Evolutionary conservation across 768 basidiomycete genomes (phyloP).

Genomic region (Suillus decipiens): DNA sequence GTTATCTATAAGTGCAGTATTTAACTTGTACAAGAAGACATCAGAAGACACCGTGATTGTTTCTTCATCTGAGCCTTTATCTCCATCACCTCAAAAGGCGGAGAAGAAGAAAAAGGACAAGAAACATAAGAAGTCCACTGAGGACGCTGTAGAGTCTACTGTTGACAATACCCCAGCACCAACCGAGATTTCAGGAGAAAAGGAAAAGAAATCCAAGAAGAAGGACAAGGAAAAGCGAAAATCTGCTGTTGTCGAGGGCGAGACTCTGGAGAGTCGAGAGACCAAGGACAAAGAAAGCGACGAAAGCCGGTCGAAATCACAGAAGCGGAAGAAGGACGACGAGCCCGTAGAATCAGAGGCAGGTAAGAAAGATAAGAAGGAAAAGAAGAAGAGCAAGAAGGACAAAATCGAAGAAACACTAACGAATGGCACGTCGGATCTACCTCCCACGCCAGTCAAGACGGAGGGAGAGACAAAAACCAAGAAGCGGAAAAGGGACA

Average conservation of each 20-base stretch:
- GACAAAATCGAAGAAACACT: conserved; percentile 30
- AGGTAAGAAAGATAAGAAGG: conserved; percentile 12
- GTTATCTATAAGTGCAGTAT: background rate
- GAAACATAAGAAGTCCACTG: conserved; percentile 8
- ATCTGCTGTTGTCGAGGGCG: conserved; percentile 14
- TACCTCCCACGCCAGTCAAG: background rate
- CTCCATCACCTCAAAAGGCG: conserved; percentile 11
- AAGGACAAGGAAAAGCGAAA: conserved; percentile 23
- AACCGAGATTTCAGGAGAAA: conserved; percentile 12
- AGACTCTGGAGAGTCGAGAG: conserved; percentile 21
- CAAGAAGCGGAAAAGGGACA: conserved; percentile 24
- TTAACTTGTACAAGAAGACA: conserved; percentile 10
- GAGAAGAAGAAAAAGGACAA: conserved; percentile 24
- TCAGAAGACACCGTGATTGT: conserved; percentile 11
- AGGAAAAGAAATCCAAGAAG: conserved; percentile 20
- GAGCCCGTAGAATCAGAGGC: conserved; percentile 13
- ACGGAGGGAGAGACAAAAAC: conserved; percentile 26
- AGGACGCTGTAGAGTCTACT: conserved; percentile 21
- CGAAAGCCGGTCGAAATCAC: conserved; percentile 24
- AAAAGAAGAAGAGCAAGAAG: conserved; percentile 25
- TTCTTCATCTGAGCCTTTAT: background rate
- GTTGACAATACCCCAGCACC: conserved; percentile 11
- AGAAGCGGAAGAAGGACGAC: conserved; percentile 36
- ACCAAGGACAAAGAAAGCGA: conserved; percentile 12
- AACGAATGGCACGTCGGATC: conserved; percentile 9